Base-by-base conservation (phyloP, 192 early-diverging fungal species). In the Backusella parvicylindrica region DNA sequence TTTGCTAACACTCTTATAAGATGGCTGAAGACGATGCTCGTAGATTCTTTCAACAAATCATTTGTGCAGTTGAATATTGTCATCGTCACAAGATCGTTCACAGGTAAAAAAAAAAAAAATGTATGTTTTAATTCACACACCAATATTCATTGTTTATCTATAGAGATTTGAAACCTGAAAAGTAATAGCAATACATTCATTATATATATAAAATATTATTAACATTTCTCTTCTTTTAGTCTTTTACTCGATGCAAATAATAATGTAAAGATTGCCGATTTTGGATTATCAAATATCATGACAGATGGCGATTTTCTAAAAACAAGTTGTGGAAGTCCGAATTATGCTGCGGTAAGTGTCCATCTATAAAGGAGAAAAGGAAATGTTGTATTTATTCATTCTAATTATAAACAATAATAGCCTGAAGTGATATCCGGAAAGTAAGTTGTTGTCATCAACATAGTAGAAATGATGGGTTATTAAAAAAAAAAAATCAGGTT, bases 231-330 rank as follows among this genome's bases (percentile, higher is more conserved):
- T 32, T 32, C 26, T 5, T 43, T 6, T 75, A 88, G 88, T 79
- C 85, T 99, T 26, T 86, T 99, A 56, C 86, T 99, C 50, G 96
- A 98, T 83, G 89, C 91, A 11, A 91, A 95, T 73, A 86, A 90
- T 78, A 97, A 96, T 80, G 93, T 99, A 43, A 99, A 99, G 79
- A 94, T 99, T 64, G 97, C 97, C 0, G 98, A 99, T 83, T 99
- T 99, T 82, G 98, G 98, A 5, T 88, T 99, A 77, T 97, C 98
- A 5, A 96, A 95, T 77, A 92, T 93, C 43, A 93, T 94, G 90
- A 92, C 90, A 32, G 93, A 94, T 78, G 93, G 94, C 60, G 93
- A 94, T 75, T 94, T 94, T 77, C 77, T 95, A 53, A 93, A 93
- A 81, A 95, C 94, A 7, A 93, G 92, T 72, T 95, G 94, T 79